phyloP scores from a whole-genome alignment of 345 rosid species.

The Moringa oleifera region DNA sequence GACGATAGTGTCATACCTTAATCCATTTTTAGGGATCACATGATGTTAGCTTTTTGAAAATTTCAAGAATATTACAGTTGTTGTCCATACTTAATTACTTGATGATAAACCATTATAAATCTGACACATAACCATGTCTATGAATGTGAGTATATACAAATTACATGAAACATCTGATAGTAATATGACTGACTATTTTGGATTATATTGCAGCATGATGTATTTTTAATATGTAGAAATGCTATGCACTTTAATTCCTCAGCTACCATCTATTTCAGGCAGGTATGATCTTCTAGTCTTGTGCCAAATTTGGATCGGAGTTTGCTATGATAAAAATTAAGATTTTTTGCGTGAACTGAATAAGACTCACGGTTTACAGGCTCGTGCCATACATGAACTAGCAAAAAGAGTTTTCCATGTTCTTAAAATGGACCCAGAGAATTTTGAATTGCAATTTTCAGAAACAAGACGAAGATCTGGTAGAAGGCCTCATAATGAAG shows the following conservation, averaged over 20 bases:
- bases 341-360: conserved; percentile 4
- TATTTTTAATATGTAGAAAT: conserved; percentile 42
- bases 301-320: neutral
- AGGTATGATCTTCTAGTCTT: conserved; percentile 29
- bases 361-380: conserved; percentile 30
- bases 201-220: conserved; percentile 42
- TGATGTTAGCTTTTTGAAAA: neutral
- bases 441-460: conserved; percentile 36
- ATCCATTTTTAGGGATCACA: neutral
- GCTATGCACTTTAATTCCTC: conserved; percentile 67
- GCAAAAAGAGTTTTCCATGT: conserved; percentile 49
- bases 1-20: neutral
- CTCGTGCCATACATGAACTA: conserved; percentile 52
- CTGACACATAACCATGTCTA: neutral
- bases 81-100: neutral
- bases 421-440: conserved; percentile 43
- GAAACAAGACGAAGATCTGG: conserved; percentile 36
- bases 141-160: neutral
- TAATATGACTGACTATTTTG: neutral
- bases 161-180: neutral
- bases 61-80: too few species aligned
- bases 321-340: neutral
- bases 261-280: conserved; percentile 46
- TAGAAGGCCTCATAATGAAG: conserved; percentile 27
- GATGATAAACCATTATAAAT: too few species aligned